These are phyloP conservation scores for Antrodiella citrinella DNA, from an alignment of 768 basidiomycete genomes.

Conservation along the genomic window DNA sequence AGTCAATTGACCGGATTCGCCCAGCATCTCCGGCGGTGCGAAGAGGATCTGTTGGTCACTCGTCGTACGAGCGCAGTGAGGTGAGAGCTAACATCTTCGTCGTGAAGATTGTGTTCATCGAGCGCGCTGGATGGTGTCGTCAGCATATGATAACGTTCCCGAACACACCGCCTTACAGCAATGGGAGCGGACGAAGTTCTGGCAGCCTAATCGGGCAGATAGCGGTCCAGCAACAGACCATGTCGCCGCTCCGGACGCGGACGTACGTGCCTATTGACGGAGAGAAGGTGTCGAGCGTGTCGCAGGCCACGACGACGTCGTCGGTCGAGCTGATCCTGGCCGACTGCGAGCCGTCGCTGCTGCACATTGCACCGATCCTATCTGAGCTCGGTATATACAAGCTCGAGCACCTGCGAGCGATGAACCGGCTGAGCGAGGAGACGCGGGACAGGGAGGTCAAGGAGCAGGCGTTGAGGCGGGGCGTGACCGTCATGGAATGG, in stretches of 20 bases:
- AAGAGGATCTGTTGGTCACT: slow-evolving; percentile 10
- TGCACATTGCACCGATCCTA: slow-evolving; percentile 54
- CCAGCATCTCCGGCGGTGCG: slow-evolving; percentile 12
- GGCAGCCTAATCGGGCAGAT: slow-evolving; percentile 7
- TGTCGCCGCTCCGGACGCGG: slow-evolving; percentile 13
- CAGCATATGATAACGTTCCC: slow-evolving; percentile 19
- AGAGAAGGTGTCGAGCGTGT: slow-evolving; percentile 11
- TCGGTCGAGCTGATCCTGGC: slow-evolving; percentile 46
- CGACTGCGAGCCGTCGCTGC: slow-evolving; percentile 56
- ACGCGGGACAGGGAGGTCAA: slow-evolving; percentile 63
- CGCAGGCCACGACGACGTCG: slow-evolving; percentile 29
- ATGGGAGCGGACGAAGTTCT: slow-evolving; percentile 16
- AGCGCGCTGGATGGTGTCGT: neutral
- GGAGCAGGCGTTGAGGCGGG: slow-evolving; percentile 59
- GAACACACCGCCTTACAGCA: slow-evolving; percentile 20
- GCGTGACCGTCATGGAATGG: slow-evolving; percentile 72
- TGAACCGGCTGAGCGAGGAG: slow-evolving; percentile 52
- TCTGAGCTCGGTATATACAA: slow-evolving; percentile 49
- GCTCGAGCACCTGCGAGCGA: slow-evolving; percentile 55
- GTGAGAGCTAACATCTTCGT: slow-evolving; percentile 9
- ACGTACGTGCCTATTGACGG: slow-evolving; percentile 5
- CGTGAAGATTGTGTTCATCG: neutral
- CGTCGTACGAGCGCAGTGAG: slow-evolving; percentile 22
- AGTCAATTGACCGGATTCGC: slow-evolving; percentile 1
- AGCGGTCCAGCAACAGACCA: neutral